phyloP scores from a whole-genome alignment of 192 early-diverging fungal genomes.

The Oehlia diaphana region DNA sequence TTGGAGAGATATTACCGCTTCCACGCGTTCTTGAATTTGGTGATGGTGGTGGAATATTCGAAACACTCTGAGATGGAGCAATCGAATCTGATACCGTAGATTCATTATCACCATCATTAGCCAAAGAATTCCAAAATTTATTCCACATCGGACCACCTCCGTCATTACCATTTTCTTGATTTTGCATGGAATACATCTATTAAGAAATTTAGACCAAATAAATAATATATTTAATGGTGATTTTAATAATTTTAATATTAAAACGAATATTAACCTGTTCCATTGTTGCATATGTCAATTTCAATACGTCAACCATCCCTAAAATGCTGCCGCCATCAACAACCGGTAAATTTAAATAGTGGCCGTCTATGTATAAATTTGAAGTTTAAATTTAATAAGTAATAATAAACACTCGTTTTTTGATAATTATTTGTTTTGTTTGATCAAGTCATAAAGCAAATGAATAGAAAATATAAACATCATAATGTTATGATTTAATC shows the following conservation, averaged over 20 bases:
- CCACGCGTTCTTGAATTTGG: constrained; percentile 39
- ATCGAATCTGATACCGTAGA: constrained; percentile 65
- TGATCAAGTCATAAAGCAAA: neutral
- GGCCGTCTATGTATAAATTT: constrained; percentile 54
- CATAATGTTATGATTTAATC: neutral
- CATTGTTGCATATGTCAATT: constrained; percentile 79
- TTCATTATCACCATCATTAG: constrained; percentile 63
- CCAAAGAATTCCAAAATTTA: constrained; percentile 76
- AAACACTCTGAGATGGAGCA: constrained; percentile 42
- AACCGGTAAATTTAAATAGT: constrained; percentile 84
- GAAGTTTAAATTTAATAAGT: neutral
- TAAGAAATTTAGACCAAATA: neutral
- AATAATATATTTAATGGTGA: neutral
- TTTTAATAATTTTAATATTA: no score
- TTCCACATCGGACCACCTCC: constrained; percentile 72
- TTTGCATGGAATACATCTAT: constrained; percentile 52
- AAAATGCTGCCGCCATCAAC: constrained; percentile 71
- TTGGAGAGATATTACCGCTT: constrained; percentile 36
- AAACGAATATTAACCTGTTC: constrained; percentile 59
- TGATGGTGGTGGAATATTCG: constrained; percentile 45
- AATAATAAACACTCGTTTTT: neutral
- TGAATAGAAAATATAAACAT: neutral
- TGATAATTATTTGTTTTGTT: neutral
- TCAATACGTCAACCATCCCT: constrained; percentile 81
- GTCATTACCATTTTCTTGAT: constrained; percentile 42